Evolutionary conservation across 176 grass and related monocot genomes (phyloP).

Genomic region (Eragrostis nindensis): DNA sequence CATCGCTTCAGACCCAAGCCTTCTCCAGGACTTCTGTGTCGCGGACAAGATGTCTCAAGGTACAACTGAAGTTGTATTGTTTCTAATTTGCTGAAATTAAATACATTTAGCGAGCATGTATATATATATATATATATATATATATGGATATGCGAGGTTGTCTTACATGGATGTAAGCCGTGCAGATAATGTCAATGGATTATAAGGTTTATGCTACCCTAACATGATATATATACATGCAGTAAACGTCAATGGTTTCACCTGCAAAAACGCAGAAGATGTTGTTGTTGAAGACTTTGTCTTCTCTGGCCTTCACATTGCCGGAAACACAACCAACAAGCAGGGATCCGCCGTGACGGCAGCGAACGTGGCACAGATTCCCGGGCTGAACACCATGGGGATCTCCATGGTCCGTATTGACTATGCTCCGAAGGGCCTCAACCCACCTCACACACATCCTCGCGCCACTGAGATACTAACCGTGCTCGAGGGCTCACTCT

Average conservation of each 20-base stretch:
- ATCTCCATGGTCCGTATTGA: slow-evolving; percentile 40
- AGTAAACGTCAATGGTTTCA: neutral
- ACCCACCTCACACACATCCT: slow-evolving; percentile 51
- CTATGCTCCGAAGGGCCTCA: slow-evolving; percentile 44
- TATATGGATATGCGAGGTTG: neutral
- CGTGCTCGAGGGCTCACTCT: slow-evolving; percentile 45
- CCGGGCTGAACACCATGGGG: slow-evolving; percentile 44
- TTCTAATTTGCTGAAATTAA: too few relatives aligned
- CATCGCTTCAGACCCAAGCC: neutral
- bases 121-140: too few relatives aligned
- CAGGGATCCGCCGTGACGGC: slow-evolving; percentile 30
- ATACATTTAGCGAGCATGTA: neutral
- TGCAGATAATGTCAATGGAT: too few relatives aligned
- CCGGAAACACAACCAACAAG: slow-evolving; percentile 44
- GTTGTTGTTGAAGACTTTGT: slow-evolving; percentile 39
- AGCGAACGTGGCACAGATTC: slow-evolving; percentile 35
- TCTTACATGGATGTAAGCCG: neutral
- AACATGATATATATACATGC: too few relatives aligned
- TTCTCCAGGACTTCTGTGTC: slow-evolving; percentile 1
- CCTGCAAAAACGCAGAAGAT: slow-evolving; percentile 19
- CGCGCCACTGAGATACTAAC: slow-evolving; percentile 44
- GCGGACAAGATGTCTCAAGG: slow-evolving; percentile 4
- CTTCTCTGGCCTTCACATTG: neutral
- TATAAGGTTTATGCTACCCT: too few relatives aligned
- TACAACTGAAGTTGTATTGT: too few relatives aligned